Conservation (phyloP, 352 stramenopile genomes). For the Globisporangium polare region DNA sequence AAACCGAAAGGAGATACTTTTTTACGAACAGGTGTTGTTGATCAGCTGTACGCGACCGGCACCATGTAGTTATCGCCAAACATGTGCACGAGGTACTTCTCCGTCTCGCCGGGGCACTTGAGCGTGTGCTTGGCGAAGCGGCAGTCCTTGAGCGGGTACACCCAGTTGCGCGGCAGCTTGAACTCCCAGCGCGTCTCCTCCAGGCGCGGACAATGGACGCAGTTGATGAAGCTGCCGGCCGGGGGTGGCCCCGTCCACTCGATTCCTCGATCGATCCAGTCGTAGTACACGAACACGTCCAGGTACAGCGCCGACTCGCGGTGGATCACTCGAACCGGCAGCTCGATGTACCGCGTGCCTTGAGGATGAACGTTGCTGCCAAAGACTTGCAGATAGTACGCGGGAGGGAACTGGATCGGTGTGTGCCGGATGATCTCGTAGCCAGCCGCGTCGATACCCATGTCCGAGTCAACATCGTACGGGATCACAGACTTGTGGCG, state of each 20-base stretch:
- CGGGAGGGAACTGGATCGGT: constrained; percentile 16
- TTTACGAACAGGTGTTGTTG: neutral
- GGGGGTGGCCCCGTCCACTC: constrained; percentile 16
- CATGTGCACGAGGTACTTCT: constrained; percentile 25
- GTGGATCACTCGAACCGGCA: constrained; percentile 24
- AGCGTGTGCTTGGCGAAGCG: constrained; percentile 18
- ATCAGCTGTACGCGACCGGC: neutral
- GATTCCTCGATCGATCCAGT: constrained; percentile 11
- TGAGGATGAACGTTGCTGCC: constrained; percentile 16
- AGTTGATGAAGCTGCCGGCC: constrained; percentile 24
- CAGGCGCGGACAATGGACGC: constrained; percentile 10
- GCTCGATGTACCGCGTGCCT: constrained; percentile 17
- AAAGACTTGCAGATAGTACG: constrained; percentile 23
- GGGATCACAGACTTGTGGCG: constrained; percentile 25
- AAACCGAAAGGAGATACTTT: neutral
- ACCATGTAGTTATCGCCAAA: constrained; percentile 16
- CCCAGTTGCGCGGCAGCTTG: constrained; percentile 21
- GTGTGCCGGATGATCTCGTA: constrained; percentile 16
- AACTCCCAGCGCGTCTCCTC: constrained; percentile 12
- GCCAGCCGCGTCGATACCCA: constrained; percentile 17
- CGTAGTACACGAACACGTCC: constrained; percentile 31
- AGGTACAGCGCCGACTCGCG: constrained; percentile 21
- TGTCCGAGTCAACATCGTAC: constrained; percentile 28
- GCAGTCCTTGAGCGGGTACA: constrained; percentile 25
- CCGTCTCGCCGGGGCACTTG: constrained; percentile 17